Conservation (phyloP, 208 protist genomes). For the Trypanosoma boissoni region DNA sequence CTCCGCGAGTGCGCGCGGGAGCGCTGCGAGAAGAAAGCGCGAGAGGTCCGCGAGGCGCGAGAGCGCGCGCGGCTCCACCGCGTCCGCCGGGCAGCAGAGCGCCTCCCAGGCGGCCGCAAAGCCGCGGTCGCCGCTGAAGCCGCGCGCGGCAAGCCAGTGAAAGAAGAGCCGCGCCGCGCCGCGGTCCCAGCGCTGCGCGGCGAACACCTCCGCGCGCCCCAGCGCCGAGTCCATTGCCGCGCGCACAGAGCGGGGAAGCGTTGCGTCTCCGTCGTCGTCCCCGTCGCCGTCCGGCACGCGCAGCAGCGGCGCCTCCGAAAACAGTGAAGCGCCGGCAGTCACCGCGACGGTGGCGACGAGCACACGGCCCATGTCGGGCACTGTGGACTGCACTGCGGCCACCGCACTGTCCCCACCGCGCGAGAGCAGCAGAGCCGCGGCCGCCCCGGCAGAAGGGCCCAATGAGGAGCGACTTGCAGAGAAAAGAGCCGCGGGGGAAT, state of each 20-base stretch:
- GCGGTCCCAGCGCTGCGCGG: neutral
- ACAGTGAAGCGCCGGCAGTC: neutral
- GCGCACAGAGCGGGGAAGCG: too few species aligned
- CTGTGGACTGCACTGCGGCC: too few species aligned
- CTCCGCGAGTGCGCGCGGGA: constrained; percentile 8
- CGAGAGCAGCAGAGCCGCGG: neutral
- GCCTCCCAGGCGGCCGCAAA: constrained; percentile 15
- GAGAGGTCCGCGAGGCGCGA: constrained; percentile 9
- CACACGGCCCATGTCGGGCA: neutral
- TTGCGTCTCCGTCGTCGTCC: too few species aligned
- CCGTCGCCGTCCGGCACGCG: neutral
- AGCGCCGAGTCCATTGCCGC: neutral
- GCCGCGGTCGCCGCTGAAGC: constrained; percentile 2
- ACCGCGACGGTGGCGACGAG: neutral
- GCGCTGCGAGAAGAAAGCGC: constrained; percentile 15
- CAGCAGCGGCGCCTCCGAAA: neutral
- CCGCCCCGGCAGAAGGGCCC: too few species aligned
- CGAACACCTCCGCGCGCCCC: too few species aligned
- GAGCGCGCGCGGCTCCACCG: constrained; percentile 6
- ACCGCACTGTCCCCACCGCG: neutral
- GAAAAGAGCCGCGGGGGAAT: too few species aligned
- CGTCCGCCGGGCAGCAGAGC: constrained; percentile 18
- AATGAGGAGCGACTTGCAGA: too few species aligned
- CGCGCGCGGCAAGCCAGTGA: constrained; percentile 15
- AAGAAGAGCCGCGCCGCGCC: constrained; percentile 12